phyloP scores from a whole-genome alignment of 2,329 filamentous ascomycete species.

The Diaporthe australafricana region DNA sequence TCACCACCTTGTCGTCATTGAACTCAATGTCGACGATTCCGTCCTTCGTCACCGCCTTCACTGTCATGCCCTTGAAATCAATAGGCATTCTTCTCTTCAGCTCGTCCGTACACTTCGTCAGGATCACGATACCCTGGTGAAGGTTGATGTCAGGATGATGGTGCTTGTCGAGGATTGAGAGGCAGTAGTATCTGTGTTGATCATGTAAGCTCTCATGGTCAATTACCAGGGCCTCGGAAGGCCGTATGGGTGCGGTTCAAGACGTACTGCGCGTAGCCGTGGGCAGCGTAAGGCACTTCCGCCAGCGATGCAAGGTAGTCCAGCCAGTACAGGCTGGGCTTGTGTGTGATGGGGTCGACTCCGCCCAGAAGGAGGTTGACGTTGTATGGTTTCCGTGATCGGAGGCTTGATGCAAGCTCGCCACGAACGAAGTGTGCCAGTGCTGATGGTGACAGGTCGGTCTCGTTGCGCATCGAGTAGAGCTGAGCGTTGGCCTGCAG shows the following conservation, averaged over 20 bases:
- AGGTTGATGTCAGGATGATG: constrained; percentile 94
- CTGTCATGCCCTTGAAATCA: constrained; percentile 96
- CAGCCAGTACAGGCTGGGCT: constrained; percentile 95
- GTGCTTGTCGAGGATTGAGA: constrained; percentile 98
- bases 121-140: constrained; percentile 89
- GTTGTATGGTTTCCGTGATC: constrained; percentile 93
- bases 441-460: constrained; percentile 88
- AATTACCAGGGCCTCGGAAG: too few relatives aligned
- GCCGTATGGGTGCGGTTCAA: constrained; percentile 36
- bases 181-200: constrained; percentile 85
- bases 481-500: constrained; percentile 98
- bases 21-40: constrained; percentile 88
- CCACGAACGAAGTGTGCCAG: constrained; percentile 93
- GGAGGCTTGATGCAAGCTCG: constrained; percentile 90
- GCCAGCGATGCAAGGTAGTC: constrained; percentile 94
- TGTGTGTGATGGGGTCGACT: constrained; percentile 89
- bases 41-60: constrained; percentile 96
- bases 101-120: constrained; percentile 96
- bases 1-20: constrained; percentile 81
- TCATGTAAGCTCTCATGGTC: constrained; percentile 41
- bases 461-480: constrained; percentile 98
- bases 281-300: constrained; percentile 92
- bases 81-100: constrained; percentile 96
- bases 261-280: constrained; percentile 94
- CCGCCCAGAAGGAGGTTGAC: constrained; percentile 97